Percentiles rank a stretch among this genome's conserved stretches.
These are phyloP conservation scores for Striga asiatica DNA, from an alignment of 257 asterid species.

Conservation along the genomic window DNA sequence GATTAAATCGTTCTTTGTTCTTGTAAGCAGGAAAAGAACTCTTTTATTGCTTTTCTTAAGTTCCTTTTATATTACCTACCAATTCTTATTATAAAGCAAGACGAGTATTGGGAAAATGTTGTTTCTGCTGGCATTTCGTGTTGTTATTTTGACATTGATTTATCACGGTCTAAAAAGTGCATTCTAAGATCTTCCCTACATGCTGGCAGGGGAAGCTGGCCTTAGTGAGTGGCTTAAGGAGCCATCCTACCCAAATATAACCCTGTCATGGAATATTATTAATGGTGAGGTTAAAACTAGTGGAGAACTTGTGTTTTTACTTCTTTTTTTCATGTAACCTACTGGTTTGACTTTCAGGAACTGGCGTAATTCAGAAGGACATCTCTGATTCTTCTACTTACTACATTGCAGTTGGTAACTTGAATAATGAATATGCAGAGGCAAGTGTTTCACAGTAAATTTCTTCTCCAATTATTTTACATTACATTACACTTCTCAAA, in stretches of 20 bases:
- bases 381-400: slow-evolving; percentile 43
- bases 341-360: slow-evolving; percentile 37
- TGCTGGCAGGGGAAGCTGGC: slow-evolving; percentile 47
- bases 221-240: slow-evolving; percentile 66
- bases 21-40: background rate
- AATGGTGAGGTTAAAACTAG: slow-evolving; percentile 40
- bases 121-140: slow-evolving; percentile 3
- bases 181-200: slow-evolving; percentile 15
- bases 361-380: slow-evolving; percentile 43
- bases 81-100: background rate
- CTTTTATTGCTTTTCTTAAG: background rate
- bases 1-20: background rate
- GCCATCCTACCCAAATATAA: slow-evolving; percentile 45
- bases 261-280: slow-evolving; percentile 54
- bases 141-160: slow-evolving; percentile 11
- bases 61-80: background rate
- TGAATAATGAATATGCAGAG: slow-evolving; percentile 40
- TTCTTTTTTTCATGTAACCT: slow-evolving; percentile 12
- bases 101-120: background rate
- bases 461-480: background rate
- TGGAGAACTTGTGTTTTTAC: background rate
- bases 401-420: slow-evolving; percentile 64
- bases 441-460: slow-evolving; percentile 29
- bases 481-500: too few species aligned
- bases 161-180: background rate